These are phyloP conservation scores for Lyophyllum decastes DNA, from an alignment of 768 basidiomycete species.

Conservation along the genomic window DNA sequence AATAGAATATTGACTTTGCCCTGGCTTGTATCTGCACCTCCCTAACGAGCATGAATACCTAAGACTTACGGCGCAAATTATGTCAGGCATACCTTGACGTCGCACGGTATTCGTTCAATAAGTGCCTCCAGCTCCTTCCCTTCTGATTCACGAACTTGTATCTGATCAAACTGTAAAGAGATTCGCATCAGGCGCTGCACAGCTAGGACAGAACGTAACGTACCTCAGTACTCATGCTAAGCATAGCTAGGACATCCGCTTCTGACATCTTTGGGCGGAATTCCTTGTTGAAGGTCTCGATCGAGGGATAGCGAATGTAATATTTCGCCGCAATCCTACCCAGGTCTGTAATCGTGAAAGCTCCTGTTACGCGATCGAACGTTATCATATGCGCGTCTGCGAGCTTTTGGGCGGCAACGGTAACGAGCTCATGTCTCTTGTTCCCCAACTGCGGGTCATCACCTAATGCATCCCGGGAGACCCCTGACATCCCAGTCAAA, in stretches of 20 bases:
- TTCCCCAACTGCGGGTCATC: conserved; percentile 76
- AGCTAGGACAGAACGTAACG: conserved; percentile 10
- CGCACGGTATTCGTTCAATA: conserved; percentile 72
- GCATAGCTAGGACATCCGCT: conserved; percentile 85
- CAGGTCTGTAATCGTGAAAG: conserved; percentile 79
- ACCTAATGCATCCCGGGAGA: conserved; percentile 62
- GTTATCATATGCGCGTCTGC: conserved; percentile 79
- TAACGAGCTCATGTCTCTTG: conserved; percentile 71
- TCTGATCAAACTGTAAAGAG: conserved; percentile 79
- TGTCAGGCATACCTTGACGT: conserved; percentile 59
- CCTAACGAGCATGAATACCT: conserved; percentile 39
- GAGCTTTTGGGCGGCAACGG: conserved; percentile 64
- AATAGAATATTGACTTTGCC: conserved; percentile 95
- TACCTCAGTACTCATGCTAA: conserved; percentile 91
- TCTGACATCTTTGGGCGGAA: conserved; percentile 88
- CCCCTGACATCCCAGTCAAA: conserved; percentile 47
- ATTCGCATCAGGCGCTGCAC: background rate
- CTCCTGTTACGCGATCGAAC: conserved; percentile 58
- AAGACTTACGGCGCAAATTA: background rate
- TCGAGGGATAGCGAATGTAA: conserved; percentile 84
- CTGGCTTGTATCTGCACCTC: conserved; percentile 51
- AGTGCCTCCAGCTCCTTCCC: conserved; percentile 77
- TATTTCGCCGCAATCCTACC: conserved; percentile 98
- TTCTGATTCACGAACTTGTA: conserved; percentile 92
- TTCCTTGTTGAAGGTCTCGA: conserved; percentile 81